These are phyloP conservation scores for Musa acuminata DNA, from an alignment of 176 grass and related monocot species.

Conservation along the genomic window DNA sequence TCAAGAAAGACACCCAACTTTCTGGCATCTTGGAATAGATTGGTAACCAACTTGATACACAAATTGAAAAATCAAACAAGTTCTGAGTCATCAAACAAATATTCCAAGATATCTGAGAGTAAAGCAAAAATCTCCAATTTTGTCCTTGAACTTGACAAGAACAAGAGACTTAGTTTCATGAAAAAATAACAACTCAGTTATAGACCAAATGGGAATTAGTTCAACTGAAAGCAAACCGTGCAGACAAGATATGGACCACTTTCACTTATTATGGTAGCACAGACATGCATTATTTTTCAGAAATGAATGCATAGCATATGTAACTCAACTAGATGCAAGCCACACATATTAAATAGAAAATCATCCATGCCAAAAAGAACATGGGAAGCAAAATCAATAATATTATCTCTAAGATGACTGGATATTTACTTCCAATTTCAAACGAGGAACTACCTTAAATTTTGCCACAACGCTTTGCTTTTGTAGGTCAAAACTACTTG, in stretches of 20 bases:
- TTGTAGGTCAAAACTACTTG: conserved; percentile 39
- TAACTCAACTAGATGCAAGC: background rate
- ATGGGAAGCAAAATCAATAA: background rate
- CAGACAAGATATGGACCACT: too few species aligned
- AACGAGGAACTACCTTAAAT: conserved; percentile 69
- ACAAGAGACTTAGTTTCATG: background rate
- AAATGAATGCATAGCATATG: background rate
- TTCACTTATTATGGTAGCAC: too few species aligned
- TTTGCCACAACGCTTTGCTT: conserved; percentile 70
- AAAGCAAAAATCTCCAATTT: too few species aligned
- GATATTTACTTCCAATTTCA: background rate
- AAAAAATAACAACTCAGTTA: background rate
- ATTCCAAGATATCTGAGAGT: too few species aligned
- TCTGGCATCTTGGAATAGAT: too few species aligned
- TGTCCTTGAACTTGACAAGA: too few species aligned
- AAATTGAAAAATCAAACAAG: too few species aligned
- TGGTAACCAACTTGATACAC: too few species aligned
- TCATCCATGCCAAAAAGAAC: background rate
- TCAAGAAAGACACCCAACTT: too few species aligned
- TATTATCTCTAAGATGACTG: background rate
- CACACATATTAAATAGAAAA: background rate
- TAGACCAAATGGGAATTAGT: background rate
- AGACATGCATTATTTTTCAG: too few species aligned
- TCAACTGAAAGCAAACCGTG: background rate
- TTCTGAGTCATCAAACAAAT: too few species aligned